Base-by-base conservation (phyloP, 116 monocot genomes). In the Dioscorea cayenensis region DNA sequence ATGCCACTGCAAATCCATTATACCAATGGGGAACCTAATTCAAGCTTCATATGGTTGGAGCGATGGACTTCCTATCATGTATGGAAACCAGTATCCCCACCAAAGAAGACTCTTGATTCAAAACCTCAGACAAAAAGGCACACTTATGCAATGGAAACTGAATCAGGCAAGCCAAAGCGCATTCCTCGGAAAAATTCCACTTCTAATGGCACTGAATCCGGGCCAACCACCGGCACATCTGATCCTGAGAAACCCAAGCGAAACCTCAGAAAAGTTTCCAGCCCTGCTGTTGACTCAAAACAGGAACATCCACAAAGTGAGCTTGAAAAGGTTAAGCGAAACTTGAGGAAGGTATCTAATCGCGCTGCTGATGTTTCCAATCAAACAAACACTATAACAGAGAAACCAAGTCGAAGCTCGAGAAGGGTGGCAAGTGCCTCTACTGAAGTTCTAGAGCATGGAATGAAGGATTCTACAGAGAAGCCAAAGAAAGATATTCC, bases 321-420 rank as follows among this genome's bases (percentile, higher is more conserved):
- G 73, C 88, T 90, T 78, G 90, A 93, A 72, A 97, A 88, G 76
- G 88, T 93, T 14, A 97, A 97, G 61, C 84, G 81, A 12, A 88
- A 80, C 77, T 79, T 93, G 66, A 90, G 90, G 75, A 97, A 84
- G 83, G 81, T 88, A 22, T 71, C 93, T 28, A 86, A 66, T 82
- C 71, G 78, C 23, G 55, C 64, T 48, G 32, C 79, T 25, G 85
- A 87, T 51, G 60, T 69, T 37, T 80, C 76, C 71, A 83, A 77
- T n/a, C 75, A 62, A 19, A 51, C 49, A 58, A 78, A 75, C 36
- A 38, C 29, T 64, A 81, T 79, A 66, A 43, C 28, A 51, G 74
- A 87, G 49, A 81, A 80, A 73, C 60, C 71, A 73, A 73, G 58
- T 19, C 61, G 25, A 3, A 70, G 32, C 65, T 32, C 70, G 16